Evolutionary conservation across 768 basidiomycete genomes (phyloP), one percentile per base, ranked within the genome.

Genomic region (Boletus pseudo-olivaceus): DNA sequence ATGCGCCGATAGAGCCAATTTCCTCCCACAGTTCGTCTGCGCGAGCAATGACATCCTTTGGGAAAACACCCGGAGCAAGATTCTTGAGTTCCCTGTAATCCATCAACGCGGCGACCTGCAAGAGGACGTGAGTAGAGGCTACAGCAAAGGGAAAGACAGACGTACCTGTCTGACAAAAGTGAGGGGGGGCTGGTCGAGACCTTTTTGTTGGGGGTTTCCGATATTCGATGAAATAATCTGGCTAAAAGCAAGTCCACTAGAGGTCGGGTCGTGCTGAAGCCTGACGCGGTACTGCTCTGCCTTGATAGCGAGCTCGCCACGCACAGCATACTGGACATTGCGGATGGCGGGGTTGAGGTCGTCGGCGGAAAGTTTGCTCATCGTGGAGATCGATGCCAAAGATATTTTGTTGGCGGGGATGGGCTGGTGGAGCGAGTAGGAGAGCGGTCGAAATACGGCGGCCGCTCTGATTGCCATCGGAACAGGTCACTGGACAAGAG

Each of bases 181-280:
- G 56, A 98, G 82, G 2, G 95, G 92, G 6, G 87, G 82, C 68
- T 99, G 96, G 72, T 98, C 86, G 49, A 99, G 79, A 0, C 94
- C 94, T 62, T 85, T 87, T 73, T 98, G 95, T 73, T 99, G 96
- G 0, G 97, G 96, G 67, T 99, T 98, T 10, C 96, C 96, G 56
- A 99, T 99, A 75, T 98, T 99, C 57, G 93, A 92, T 29, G 84
- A 88, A 70, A 97, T 96, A 72, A 98, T 79, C 62, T 83, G 82
- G 68, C 84, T 81, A 72, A 98, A 99, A 15, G 93, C 93, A 15
- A 98, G 79, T 19, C 75, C 76, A 59, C 81, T 73, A 53, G 76
- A 14, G 3, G 32, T 38, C 15, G 64, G 67, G 23, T 75, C 73
- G 52, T 78, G 72, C 71, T 83, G 81, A 66, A 98, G 82, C 62